These are phyloP conservation scores for Trichocladium antarcticum DNA, from an alignment of 495 filamentous ascomycete genomes.

Conservation along the genomic window DNA sequence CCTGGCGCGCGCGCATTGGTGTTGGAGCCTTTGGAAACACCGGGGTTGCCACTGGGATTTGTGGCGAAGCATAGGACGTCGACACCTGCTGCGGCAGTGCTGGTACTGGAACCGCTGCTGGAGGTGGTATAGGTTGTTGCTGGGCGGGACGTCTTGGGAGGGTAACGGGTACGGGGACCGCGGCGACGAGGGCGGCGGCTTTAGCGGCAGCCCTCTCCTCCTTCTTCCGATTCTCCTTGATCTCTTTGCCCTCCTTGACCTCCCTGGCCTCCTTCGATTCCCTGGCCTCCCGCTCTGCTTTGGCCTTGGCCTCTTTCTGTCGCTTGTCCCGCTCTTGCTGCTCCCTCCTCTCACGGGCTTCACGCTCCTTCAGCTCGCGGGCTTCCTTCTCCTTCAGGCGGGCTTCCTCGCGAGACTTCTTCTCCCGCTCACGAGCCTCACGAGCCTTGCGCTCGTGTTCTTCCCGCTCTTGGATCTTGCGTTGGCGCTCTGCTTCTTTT, in stretches of 20 bases:
- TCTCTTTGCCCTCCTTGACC: slow-evolving; percentile 33
- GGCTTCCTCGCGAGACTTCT: slow-evolving; percentile 62
- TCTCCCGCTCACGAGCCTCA: slow-evolving; percentile 75
- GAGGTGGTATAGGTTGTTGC: slow-evolving; percentile 29
- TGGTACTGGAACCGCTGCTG: slow-evolving; percentile 45
- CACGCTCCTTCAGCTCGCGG: slow-evolving; percentile 50
- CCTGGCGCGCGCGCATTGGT: slow-evolving; percentile 60
- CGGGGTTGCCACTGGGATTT: slow-evolving; percentile 65
- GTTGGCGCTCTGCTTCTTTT: slow-evolving; percentile 51
- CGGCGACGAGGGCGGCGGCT: slow-evolving; percentile 26
- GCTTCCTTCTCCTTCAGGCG: slow-evolving; percentile 58
- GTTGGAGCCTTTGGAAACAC: slow-evolving; percentile 73
- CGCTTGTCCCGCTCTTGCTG: slow-evolving; percentile 51
- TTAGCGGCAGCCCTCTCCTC: slow-evolving; percentile 36
- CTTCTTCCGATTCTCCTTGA: slow-evolving; percentile 42
- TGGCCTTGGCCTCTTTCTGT: slow-evolving; percentile 35
- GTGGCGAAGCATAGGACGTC: slow-evolving; percentile 57
- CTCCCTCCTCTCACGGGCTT: slow-evolving; percentile 56
- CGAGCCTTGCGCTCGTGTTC: slow-evolving; percentile 72
- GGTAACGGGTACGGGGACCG: slow-evolving; percentile 29
- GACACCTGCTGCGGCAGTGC: slow-evolving; percentile 36
- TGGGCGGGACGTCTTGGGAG: slow-evolving; percentile 38
- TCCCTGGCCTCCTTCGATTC: slow-evolving; percentile 22
- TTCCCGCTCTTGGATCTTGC: slow-evolving; percentile 67
- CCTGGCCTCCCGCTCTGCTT: slow-evolving; percentile 19